Conservation (phyloP, 176 grass and related monocot genomes). For the Paspalum vaginatum region DNA sequence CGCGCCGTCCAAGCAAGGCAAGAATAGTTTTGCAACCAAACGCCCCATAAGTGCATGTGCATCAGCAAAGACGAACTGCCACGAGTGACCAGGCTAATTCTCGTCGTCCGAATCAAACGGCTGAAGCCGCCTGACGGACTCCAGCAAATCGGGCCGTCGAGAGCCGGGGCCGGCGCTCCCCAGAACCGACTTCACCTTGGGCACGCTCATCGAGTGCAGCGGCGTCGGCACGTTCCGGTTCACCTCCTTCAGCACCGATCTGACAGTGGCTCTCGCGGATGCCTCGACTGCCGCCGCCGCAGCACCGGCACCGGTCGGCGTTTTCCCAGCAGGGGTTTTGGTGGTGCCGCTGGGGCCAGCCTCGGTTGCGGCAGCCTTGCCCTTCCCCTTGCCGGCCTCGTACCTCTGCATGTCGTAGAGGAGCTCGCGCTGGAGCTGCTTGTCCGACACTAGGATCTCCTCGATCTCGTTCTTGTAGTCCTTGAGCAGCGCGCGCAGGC, state of each 20-base stretch:
- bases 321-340: conserved; percentile 23
- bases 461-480: conserved; percentile 97
- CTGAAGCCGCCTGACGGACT: conserved; percentile 65
- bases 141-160: conserved; percentile 33
- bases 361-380: conserved; percentile 26
- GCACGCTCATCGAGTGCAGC: conserved; percentile 68
- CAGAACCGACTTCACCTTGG: conserved; percentile 67
- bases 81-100: conserved; percentile 30
- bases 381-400: conserved; percentile 62
- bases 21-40: too few relatives aligned
- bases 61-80: neutral
- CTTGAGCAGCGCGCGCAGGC: conserved; percentile 72
- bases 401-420: conserved; percentile 89
- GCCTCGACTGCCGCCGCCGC: conserved; percentile 17
- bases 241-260: conserved; percentile 76
- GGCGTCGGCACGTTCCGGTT: conserved; percentile 57
- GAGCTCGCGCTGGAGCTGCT: conserved; percentile 91
- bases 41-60: neutral
- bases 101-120: conserved; percentile 81
- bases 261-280: conserved; percentile 51
- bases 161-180: neutral
- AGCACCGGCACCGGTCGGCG: neutral
- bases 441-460: conserved; percentile 90
- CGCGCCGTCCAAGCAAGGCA: neutral
- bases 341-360: conserved; percentile 40